Base-by-base conservation (phyloP, 495 filamentous ascomycete species). In the Chaetomidium leptoderma region DNA sequence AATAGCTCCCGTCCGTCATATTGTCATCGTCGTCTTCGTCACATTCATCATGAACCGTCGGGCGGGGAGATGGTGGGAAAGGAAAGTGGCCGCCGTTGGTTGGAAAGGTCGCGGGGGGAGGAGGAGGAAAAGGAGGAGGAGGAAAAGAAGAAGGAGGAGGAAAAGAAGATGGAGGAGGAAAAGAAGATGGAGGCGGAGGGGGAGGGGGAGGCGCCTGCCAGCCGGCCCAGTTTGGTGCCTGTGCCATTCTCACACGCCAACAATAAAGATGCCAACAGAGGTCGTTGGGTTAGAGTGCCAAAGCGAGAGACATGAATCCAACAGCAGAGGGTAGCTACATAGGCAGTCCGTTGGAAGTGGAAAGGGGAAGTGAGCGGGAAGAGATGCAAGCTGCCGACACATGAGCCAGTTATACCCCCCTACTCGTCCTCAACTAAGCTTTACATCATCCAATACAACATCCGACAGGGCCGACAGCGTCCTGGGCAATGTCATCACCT, bases 391-490 rank as follows among this genome's bases (percentile, higher is more conserved):
- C 14, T 26, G 30, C 30, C 33, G 53, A 11, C 27, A 2, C 43
- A 29, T 13, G 32, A n/a, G 23, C 33, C 45, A 49, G 45, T 49
- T 57, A 57, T 57, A 57, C 19, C 29, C 11, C 51, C 16, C n/a
- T n/a, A n/a, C n/a, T 24, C 19, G n/a, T 21, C 24, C 27, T 16
- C 50, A 4, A 16, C 26, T 33, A 26, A 57, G 33, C 35, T 35
- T 50, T 36, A 32, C 9, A n/a, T n/a, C n/a, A n/a, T n/a, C n/a
- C n/a, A n/a, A n/a, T n/a, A n/a, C n/a, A n/a, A n/a, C n/a, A 32
- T 42, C 54, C 35, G 35, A 43, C 32, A 11, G 4, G 13, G 24
- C 17, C 24, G 36, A 26, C 32, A 19, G 1, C 7, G 36, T 21
- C 30, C 36, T 27, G 54, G 54, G 45, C 54, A 57, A 57, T 26